Percentiles rank a stretch among this genome's conserved stretches.
Evolutionary conservation across 306 rosid genomes (phyloP).

Genomic region (Lathyrus tuberosus): DNA sequence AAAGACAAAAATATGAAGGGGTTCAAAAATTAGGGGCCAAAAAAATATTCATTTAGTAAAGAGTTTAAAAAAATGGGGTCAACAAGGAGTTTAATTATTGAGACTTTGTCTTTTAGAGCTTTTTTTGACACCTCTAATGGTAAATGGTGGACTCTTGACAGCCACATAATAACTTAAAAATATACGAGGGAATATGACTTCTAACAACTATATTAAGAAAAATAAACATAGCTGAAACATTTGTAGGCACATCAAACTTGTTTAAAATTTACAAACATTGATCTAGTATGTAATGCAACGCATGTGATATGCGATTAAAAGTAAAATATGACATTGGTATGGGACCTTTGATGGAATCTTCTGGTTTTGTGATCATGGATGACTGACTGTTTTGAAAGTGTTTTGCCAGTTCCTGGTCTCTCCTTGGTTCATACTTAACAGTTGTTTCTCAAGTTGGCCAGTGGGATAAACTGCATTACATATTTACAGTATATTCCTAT

Average conservation of each 20-base stretch:
- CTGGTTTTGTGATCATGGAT: constrained; percentile 25
- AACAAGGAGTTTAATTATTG: no score
- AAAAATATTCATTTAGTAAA: no score
- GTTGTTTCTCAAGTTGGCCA: constrained; percentile 24
- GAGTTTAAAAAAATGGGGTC: no score
- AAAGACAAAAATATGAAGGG: no score
- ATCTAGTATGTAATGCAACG: not conserved
- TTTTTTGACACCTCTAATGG: no score
- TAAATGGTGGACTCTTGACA: not conserved
- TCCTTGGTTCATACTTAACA: constrained; percentile 14
- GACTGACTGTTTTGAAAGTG: not conserved
- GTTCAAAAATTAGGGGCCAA: no score
- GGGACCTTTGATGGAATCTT: constrained; percentile 4
- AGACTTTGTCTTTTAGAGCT: no score
- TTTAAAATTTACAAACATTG: not conserved
- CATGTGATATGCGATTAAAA: constrained; percentile 1
- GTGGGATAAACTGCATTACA: constrained; percentile 17
- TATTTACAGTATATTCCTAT: constrained; percentile 10
- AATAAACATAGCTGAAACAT: not conserved
- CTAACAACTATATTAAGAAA: not conserved
- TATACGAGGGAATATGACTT: not conserved
- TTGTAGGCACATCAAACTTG: not conserved
- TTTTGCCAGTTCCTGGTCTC: constrained; percentile 18
- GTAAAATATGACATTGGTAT: not conserved
- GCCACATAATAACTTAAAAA: not conserved